A percentile compares a stretch with the other conserved stretches of the same genome.
phyloP scores from a whole-genome alignment of 306 rosid species.

The Trifolium fragiferum region DNA sequence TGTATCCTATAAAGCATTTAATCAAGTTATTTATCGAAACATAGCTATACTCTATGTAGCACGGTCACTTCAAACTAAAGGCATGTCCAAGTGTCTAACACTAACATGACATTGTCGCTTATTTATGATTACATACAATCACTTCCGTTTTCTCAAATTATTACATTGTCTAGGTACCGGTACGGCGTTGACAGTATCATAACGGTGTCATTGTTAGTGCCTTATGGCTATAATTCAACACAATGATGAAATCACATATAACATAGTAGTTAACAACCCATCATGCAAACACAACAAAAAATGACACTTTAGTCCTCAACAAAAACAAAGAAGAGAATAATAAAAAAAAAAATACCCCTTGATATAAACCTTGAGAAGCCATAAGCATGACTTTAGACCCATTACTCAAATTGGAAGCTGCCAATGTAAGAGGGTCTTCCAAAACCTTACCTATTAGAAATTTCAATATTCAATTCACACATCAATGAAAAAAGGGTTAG shows the following conservation, averaged over 20 bases:
- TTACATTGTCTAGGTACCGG: neutral
- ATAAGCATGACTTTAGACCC: constrained; percentile 90
- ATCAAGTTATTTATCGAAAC: neutral
- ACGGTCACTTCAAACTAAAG: neutral
- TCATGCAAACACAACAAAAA: neutral
- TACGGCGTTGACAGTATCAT: neutral
- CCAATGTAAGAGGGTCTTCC: constrained; percentile 72
- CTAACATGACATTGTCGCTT: neutral
- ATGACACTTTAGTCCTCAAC: constrained; percentile 6
- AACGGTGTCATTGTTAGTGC: neutral
- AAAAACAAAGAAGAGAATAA: neutral
- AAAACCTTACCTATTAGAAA: constrained; percentile 73
- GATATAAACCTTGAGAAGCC: constrained; percentile 92
- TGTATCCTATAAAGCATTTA: neutral
- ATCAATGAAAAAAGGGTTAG: constrained; percentile 11
- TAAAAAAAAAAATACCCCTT: constrained; percentile 77
- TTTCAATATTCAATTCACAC: constrained; percentile 25
- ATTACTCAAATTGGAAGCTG: constrained; percentile 60
- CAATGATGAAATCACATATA: constrained; percentile 25
- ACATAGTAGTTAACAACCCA: constrained; percentile 15
- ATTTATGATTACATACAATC: neutral
- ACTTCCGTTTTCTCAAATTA: neutral
- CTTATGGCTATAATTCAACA: constrained; percentile 12
- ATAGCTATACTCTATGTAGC: neutral
- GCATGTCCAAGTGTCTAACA: neutral